Evolutionary conservation across 2,329 filamentous ascomycete genomes (phyloP).

Genomic region (Neocucurbitaria cava): DNA sequence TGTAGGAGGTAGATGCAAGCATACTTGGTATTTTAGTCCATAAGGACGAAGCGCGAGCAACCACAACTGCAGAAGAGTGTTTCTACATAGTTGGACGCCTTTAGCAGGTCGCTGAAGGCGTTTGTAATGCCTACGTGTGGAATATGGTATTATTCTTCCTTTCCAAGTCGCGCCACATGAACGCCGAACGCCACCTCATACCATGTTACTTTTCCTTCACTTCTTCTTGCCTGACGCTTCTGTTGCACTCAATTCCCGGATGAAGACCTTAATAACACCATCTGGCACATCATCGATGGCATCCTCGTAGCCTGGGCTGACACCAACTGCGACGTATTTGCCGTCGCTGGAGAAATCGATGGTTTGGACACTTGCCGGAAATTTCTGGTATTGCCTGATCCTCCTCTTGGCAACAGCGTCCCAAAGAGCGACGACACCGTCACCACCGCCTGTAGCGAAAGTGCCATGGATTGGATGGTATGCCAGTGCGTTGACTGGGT

Average conservation of each 20-base stretch:
- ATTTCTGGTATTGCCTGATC: conserved; percentile 87
- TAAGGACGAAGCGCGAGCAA: no score
- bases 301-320: conserved; percentile 88
- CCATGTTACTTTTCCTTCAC: conserved; percentile 23
- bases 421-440: conserved; percentile 92
- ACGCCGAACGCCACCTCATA: conserved; percentile 20
- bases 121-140: background rate
- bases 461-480: conserved; percentile 86
- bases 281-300: conserved; percentile 83
- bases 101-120: no score
- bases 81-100: no score
- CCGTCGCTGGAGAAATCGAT: conserved; percentile 81
- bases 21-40: no score
- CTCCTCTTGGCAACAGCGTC: conserved; percentile 89
- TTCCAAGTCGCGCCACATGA: background rate
- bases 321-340: conserved; percentile 76
- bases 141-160: background rate
- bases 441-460: conserved; percentile 88
- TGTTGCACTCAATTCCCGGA: conserved; percentile 83
- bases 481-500: conserved; percentile 86
- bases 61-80: no score
- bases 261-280: conserved; percentile 73
- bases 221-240: conserved; percentile 89
- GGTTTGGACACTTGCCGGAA: conserved; percentile 77
- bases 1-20: no score